These are phyloP conservation scores for Scytalidium lignicola DNA, from an alignment of 2,329 filamentous ascomycete species.

Conservation along the genomic window DNA sequence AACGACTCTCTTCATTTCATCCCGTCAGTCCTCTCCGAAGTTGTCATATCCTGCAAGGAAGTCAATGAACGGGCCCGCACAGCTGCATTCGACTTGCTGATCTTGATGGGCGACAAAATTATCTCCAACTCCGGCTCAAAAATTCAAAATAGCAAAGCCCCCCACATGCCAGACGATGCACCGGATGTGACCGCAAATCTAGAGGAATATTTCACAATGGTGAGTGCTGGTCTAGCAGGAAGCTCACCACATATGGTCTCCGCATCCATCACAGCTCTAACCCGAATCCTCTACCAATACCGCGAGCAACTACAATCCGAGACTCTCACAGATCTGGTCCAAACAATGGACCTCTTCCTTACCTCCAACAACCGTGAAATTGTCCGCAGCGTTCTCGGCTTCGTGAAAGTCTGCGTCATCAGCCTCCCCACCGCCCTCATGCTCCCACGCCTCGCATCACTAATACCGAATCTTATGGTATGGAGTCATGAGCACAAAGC, in stretches of 20 bases:
- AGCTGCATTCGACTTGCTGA: conserved; percentile 82
- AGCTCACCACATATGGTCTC: conserved; percentile 96
- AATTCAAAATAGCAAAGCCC: conserved; percentile 81
- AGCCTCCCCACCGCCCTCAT: conserved; percentile 76
- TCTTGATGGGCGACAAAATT: conserved; percentile 83
- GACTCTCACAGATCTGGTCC: conserved; percentile 77
- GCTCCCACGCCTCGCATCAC: conserved; percentile 65
- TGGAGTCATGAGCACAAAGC: conserved; percentile 99
- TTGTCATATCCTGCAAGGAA: conserved; percentile 95
- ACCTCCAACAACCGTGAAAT: conserved; percentile 97
- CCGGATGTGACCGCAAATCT: conserved; percentile 73
- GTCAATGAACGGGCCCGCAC: conserved; percentile 92
- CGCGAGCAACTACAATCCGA: conserved; percentile 61
- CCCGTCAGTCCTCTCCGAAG: conserved; percentile 83
- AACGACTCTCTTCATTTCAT: conserved; percentile 84
- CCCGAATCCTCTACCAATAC: conserved; percentile 91
- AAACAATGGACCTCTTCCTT: conserved; percentile 93
- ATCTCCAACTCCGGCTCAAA: conserved; percentile 56
- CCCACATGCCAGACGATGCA: conserved; percentile 79
- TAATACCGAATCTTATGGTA: conserved; percentile 86
- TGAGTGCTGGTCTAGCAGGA: conserved; percentile 88
- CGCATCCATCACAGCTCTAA: conserved; percentile 91
- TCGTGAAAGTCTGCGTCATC: conserved; percentile 93
- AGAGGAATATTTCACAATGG: conserved; percentile 98
- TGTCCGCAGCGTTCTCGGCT: conserved; percentile 88